Conservation (phyloP, 352 stramenopile species). For the Phytophthora rubi region DNA sequence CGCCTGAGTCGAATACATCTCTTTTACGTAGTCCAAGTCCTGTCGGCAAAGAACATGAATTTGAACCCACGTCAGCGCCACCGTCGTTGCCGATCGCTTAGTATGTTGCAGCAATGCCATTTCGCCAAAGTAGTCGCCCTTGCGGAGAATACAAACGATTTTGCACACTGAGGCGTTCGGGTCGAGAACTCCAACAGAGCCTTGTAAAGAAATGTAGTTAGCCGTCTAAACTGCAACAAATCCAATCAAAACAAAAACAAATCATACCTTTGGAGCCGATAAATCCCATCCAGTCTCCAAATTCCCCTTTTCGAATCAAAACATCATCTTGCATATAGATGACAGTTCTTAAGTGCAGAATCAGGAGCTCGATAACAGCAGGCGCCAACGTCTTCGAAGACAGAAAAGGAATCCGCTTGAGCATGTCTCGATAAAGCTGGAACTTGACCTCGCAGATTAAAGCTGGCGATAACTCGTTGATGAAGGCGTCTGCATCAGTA, state of each 20-base stretch:
- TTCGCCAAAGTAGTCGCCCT: slow-evolving; percentile 75
- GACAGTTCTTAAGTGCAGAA: slow-evolving; percentile 71
- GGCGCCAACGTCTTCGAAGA: slow-evolving; percentile 64
- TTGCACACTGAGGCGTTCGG: slow-evolving; percentile 47
- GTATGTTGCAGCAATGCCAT: slow-evolving; percentile 71
- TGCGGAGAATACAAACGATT: slow-evolving; percentile 70
- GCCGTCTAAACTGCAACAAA: too few relatives aligned
- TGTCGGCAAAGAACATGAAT: slow-evolving; percentile 70
- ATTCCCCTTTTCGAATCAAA: slow-evolving; percentile 77
- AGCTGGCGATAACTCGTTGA: slow-evolving; percentile 73
- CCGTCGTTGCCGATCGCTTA: slow-evolving; percentile 65
- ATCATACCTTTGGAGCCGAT: slow-evolving; percentile 35
- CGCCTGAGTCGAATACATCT: slow-evolving; percentile 61
- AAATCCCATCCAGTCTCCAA: slow-evolving; percentile 86
- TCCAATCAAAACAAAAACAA: too few relatives aligned
- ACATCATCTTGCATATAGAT: slow-evolving; percentile 88
- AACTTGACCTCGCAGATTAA: slow-evolving; percentile 83
- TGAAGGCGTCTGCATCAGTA: slow-evolving; percentile 70
- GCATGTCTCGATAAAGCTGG: slow-evolving; percentile 77
- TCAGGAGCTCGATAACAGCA: slow-evolving; percentile 77
- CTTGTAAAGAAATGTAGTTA: slow-evolving; percentile 45
- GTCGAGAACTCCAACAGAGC: slow-evolving; percentile 72
- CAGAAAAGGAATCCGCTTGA: slow-evolving; percentile 78
- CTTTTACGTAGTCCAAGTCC: slow-evolving; percentile 69
- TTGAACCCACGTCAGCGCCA: slow-evolving; percentile 75